Conservation (phyloP, 192 early-diverging fungal species). For the Dissophora ornata region DNA sequence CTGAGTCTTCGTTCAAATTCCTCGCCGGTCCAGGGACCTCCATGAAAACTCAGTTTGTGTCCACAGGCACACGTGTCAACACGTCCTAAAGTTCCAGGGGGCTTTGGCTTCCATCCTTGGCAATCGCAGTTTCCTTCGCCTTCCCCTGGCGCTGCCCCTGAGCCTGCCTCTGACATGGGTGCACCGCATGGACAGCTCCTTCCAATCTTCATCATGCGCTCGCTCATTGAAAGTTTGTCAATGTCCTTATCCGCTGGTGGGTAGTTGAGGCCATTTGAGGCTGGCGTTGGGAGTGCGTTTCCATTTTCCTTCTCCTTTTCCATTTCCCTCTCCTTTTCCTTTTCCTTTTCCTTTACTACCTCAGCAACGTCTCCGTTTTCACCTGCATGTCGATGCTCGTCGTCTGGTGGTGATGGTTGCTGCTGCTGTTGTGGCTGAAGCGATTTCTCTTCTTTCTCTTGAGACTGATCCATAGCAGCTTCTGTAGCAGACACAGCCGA, state of each 20-base stretch:
- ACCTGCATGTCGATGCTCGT: constrained; percentile 4
- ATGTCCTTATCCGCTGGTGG: constrained; percentile 53
- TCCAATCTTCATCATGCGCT: constrained; percentile 62
- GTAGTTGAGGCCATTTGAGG: constrained; percentile 37
- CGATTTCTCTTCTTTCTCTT: constrained; percentile 16
- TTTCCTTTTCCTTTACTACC: background rate
- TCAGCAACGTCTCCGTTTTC: background rate
- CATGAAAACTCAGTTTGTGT: constrained; percentile 59
- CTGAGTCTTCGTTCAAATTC: constrained; percentile 60
- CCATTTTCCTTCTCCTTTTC: constrained; percentile 1
- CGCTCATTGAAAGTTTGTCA: constrained; percentile 42
- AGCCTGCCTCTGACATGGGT: background rate
- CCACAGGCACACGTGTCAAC: constrained; percentile 60
- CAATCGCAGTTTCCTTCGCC: constrained; percentile 50
- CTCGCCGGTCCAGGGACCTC: constrained; percentile 56
- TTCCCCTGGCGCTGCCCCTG: background rate
- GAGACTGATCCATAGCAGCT: constrained; percentile 22
- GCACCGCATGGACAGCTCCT: constrained; percentile 60
- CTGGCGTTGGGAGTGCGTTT: constrained; percentile 4
- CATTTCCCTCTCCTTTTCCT: too few relatives aligned
- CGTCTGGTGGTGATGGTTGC: constrained; percentile 38
- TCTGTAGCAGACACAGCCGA: background rate
- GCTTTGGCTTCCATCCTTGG: constrained; percentile 62
- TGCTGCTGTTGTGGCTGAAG: constrained; percentile 23
- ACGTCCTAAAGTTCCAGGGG: constrained; percentile 28